Conservation (phyloP, 805 yeast species). For the Ogataea trehaloabstinens region DNA sequence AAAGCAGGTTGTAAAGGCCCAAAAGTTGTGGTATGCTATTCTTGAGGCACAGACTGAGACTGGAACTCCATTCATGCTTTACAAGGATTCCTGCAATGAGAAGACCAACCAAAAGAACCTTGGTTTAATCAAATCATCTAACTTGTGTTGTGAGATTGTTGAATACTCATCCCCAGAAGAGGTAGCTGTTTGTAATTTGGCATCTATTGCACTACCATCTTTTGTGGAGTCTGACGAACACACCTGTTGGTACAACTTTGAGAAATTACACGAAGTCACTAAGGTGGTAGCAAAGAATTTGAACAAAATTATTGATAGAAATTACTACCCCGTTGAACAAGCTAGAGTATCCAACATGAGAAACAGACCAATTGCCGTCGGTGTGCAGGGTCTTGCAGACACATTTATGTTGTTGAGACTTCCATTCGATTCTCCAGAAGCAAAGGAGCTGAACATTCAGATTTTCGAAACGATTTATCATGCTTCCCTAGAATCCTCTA, state of each 20-base stretch:
- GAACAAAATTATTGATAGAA: slow-evolving; percentile 56
- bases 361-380: slow-evolving; percentile 61
- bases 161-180: slow-evolving; percentile 59
- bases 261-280: slow-evolving; percentile 51
- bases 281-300: slow-evolving; percentile 55
- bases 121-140: slow-evolving; percentile 59
- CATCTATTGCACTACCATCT: slow-evolving; percentile 57
- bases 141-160: slow-evolving; percentile 62
- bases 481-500: slow-evolving; percentile 56
- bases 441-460: slow-evolving; percentile 54
- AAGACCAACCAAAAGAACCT: slow-evolving; percentile 60
- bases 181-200: slow-evolving; percentile 61
- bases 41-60: slow-evolving; percentile 65
- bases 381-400: slow-evolving; percentile 65
- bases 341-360: slow-evolving; percentile 53
- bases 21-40: slow-evolving; percentile 59
- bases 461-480: slow-evolving; percentile 63
- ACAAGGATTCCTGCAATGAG: slow-evolving; percentile 59
- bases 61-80: slow-evolving; percentile 63
- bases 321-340: slow-evolving; percentile 54
- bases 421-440: slow-evolving; percentile 58
- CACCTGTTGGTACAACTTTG: slow-evolving; percentile 50
- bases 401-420: slow-evolving; percentile 53
- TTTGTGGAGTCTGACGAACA: slow-evolving; percentile 46
- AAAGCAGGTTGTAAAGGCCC: slow-evolving; percentile 51